Evolutionary conservation across 495 filamentous ascomycete genomes (phyloP), one percentile per base, ranked within the genome.

Genomic region (Penicillium arizonense): DNA sequence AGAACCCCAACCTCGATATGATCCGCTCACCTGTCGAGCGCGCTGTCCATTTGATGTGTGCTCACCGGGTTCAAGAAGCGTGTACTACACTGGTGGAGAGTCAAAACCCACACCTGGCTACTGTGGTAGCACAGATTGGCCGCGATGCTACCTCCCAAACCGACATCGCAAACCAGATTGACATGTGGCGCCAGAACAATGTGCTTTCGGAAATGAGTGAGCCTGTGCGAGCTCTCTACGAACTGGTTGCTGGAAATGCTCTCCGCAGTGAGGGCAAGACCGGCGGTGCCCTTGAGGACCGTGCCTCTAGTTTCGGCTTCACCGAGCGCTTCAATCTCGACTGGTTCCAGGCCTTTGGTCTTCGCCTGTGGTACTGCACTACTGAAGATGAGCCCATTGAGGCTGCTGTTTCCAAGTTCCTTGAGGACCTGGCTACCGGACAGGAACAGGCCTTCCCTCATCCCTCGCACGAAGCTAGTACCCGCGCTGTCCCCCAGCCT

Each of bases 291-390:
- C 57, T 83, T 2, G 94, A 98, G 65, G 87, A 96, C 69, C 81
- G 87, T 41, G 80, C 85, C 7, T 79, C 80, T 13, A 84, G 83
- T 1, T 96, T 97, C 57, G 76, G 82, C 34, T 86, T 97, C 48
- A 85, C 89, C 4, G 79, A 87, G 54, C 82, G 84, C 13, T 98
- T 97, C 62, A 81, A 84, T 7, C 75, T 98, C 30, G 87, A 95
- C 65, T 98, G 94, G 94, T 82, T 87, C 68, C 90, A 94, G 57
- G 86, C 90, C 1, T 96, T 98, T 65, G 95, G 89, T 12, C 78
- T 98, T 18, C 83, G 91, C 43, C 78, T 97, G 8, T 96, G 88
- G 85, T 97, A 96, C 66, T 83, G 81, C 35, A 89, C 84, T 38
- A 74, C 78, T 9, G 75, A 83, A 24, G 78, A 85, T 41, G 83